phyloP scores from a whole-genome alignment of 768 basidiomycete genomes.

The Suillus occidentalis region DNA sequence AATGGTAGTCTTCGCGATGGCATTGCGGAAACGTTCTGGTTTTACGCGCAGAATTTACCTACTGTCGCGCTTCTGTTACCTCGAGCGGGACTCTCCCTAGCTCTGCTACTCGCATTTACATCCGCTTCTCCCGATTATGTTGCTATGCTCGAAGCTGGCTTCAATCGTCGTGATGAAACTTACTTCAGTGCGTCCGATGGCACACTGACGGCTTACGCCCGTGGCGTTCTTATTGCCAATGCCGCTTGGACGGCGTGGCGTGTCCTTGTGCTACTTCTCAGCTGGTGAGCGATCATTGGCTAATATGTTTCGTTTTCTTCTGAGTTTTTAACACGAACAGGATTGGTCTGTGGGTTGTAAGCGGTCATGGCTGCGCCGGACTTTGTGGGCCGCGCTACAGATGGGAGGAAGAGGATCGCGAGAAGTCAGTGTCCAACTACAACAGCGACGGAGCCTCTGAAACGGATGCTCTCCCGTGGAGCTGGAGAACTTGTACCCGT shows the following conservation, averaged over 20 bases:
- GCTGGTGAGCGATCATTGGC: conserved; percentile 52
- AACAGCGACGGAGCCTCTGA: conserved; percentile 43
- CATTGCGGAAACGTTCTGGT: conserved; percentile 82
- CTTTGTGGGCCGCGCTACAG: conserved; percentile 79
- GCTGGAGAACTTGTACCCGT: conserved; percentile 73
- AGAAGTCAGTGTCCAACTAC: conserved; percentile 55
- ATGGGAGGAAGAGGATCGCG: conserved; percentile 80
- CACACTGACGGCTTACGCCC: conserved; percentile 70
- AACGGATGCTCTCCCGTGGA: conserved; percentile 64
- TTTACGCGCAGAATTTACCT: conserved; percentile 82
- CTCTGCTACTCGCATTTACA: conserved; percentile 68
- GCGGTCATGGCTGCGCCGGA: conserved; percentile 77
- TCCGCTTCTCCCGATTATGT: conserved; percentile 47
- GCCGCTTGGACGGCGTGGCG: conserved; percentile 82
- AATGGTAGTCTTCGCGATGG: conserved; percentile 51
- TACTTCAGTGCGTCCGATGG: conserved; percentile 70
- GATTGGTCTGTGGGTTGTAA: conserved; percentile 77
- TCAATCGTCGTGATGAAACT: conserved; percentile 61
- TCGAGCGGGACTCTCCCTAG: conserved; percentile 72
- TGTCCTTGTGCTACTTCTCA: conserved; percentile 60
- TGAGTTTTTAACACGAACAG: conserved; percentile 33
- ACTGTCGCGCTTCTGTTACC: conserved; percentile 82
- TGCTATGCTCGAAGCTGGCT: conserved; percentile 47
- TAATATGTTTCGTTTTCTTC: not conserved
- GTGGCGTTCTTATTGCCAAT: conserved; percentile 79